phyloP scores from a whole-genome alignment of 2,329 filamentous ascomycete species.

The Emydomyces testavorans region DNA sequence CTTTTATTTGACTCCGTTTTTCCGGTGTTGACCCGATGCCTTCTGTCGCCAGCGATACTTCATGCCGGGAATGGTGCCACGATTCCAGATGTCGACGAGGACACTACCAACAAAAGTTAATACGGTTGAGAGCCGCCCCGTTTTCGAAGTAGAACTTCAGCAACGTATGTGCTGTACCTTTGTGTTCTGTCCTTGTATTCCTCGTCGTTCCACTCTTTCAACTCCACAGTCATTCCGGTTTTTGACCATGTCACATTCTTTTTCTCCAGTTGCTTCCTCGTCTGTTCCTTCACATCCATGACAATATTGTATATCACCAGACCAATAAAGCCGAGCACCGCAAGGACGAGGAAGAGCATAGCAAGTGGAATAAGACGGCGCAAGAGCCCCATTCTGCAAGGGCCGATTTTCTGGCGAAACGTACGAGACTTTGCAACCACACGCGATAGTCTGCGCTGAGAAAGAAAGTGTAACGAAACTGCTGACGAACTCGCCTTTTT shows the following conservation, averaged over 20 bases:
- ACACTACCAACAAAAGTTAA: conserved; percentile 25
- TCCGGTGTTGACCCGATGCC: not conserved
- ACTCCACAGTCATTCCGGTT: conserved; percentile 50
- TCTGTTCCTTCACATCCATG: conserved; percentile 47
- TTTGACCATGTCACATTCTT: conserved; percentile 50
- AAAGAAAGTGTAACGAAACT: not conserved
- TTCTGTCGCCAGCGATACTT: conserved; percentile 3
- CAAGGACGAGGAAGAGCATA: conserved; percentile 45
- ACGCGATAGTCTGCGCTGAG: not conserved
- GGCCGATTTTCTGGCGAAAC: not conserved
- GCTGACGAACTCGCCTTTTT: no score
- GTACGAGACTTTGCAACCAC: not conserved
- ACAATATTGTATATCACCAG: conserved; percentile 49
- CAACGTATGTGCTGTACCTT: conserved; percentile 30
- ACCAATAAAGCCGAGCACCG: conserved; percentile 41
- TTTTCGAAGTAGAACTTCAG: not conserved
- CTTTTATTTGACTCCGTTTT: not conserved
- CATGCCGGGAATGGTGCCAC: not conserved
- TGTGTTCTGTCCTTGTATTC: conserved; percentile 50
- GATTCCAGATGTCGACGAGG: conserved; percentile 38
- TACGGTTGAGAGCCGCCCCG: not conserved
- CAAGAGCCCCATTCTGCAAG: conserved; percentile 7
- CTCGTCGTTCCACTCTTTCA: conserved; percentile 48
- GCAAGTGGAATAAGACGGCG: conserved; percentile 42
- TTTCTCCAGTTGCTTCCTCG: conserved; percentile 51